Evolutionary conservation across 805 yeast genomes (phyloP).

Genomic region (Monosporozyma aerobia): DNA sequence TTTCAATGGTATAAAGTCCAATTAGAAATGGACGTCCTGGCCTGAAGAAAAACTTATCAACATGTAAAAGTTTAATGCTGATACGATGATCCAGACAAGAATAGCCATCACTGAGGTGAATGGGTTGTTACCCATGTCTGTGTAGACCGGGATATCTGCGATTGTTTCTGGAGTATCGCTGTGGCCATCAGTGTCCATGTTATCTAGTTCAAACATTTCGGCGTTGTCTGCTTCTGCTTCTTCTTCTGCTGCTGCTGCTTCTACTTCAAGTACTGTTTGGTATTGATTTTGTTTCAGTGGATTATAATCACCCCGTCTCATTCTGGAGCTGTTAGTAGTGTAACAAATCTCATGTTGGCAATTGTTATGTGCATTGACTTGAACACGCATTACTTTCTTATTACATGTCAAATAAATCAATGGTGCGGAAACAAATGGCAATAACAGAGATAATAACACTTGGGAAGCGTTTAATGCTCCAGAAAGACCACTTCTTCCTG

Average conservation of each 20-base stretch:
- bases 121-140: constrained; percentile 37
- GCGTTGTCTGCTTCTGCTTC: not conserved
- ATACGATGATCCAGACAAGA: constrained; percentile 58
- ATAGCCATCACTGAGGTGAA: constrained; percentile 44
- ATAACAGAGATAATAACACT: constrained; percentile 66
- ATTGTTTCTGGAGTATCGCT: not conserved
- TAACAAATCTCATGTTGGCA: constrained; percentile 2
- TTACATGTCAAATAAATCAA: constrained; percentile 70
- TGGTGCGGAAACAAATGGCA: constrained; percentile 87
- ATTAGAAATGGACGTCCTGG: constrained; percentile 31
- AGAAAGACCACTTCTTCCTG: constrained; percentile 77
- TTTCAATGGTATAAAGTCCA: not conserved
- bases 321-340: not conserved
- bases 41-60: constrained; percentile 41
- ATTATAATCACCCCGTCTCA: not conserved
- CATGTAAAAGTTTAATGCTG: constrained; percentile 59
- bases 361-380: constrained; percentile 14
- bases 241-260: not conserved
- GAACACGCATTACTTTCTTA: constrained; percentile 57
- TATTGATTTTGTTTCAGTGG: not conserved
- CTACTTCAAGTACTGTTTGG: not conserved
- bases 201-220: not conserved
- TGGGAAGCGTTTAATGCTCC: constrained; percentile 75
- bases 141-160: constrained; percentile 12
- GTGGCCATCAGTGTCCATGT: not conserved